Evolutionary conservation across 2,329 filamentous ascomycete genomes (phyloP).

Genomic region (Dactylellina drechsleri): DNA sequence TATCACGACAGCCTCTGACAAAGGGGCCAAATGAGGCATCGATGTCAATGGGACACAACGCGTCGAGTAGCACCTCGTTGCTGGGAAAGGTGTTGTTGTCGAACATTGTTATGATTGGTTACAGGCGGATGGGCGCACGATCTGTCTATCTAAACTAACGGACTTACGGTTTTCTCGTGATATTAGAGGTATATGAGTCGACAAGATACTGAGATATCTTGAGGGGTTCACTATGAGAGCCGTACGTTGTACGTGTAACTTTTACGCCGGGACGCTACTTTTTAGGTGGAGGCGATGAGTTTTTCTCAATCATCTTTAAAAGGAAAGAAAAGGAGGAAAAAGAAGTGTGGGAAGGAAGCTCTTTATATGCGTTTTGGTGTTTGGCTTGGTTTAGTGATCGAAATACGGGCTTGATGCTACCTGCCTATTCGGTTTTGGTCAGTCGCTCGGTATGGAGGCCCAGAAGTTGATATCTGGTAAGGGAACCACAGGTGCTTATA

Average conservation of each 20-base stretch:
- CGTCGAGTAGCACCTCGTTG: not conserved
- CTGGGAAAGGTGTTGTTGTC: not conserved
- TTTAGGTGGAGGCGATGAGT: conserved; percentile 20
- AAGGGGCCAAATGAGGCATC: conserved; percentile 33
- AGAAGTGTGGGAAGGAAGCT: not conserved
- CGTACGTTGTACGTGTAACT: conserved; percentile 10
- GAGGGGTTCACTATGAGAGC: conserved; percentile 32
- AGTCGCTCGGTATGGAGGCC: too few species aligned
- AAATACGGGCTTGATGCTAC: too few species aligned
- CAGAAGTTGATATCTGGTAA: too few species aligned
- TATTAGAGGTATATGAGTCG: conserved; percentile 14
- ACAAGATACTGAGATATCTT: conserved; percentile 20
- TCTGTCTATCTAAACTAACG: conserved; percentile 24
- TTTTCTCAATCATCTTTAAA: conserved; percentile 37
- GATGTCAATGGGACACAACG: conserved; percentile 7
- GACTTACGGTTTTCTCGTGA: conserved; percentile 29
- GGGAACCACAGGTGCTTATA: too few species aligned
- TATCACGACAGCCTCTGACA: conserved; percentile 27
- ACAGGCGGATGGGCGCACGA: not conserved
- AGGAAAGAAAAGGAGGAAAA: not conserved
- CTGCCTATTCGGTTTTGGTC: too few species aligned
- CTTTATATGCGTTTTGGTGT: conserved; percentile 8
- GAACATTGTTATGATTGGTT: conserved; percentile 8
- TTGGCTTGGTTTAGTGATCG: not conserved
- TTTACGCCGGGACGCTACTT: conserved; percentile 10